Base-by-base conservation (phyloP, 805 yeast genomes). In the Jamesozyma rosinii region DNA sequence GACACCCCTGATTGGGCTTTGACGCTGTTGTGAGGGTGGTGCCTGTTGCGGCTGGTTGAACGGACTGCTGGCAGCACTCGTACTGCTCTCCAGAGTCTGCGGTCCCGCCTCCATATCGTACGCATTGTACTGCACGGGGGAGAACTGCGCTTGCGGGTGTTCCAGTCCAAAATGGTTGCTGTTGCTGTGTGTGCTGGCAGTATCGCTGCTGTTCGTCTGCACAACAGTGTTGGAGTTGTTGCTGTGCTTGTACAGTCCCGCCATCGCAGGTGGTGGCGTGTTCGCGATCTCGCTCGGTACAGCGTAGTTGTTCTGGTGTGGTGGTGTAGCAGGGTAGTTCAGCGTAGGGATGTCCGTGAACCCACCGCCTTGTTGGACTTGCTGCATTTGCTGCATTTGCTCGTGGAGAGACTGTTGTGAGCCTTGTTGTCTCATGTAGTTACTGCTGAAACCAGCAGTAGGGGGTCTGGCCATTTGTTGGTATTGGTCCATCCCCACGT, bases 361-460 rank as follows among this genome's bases (percentile, higher is more conserved):
- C 3, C 58, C 61, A 14, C 47, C 48, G n/a, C 45, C 38, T 18
- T 36, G 44, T n/a, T 41, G 34, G 13, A 44, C 33, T 14, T 33
- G 29, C 18, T 39, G 32, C 17, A 30, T 20, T 15, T 46, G 41
- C 38, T 55, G 56, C 18, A 51, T 36, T 20, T 51, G 55, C 5
- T 55, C 62, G 31, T 55, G 69, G 18, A 67, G 48, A 0, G 71
- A 67, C 35, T 59, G 69, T 15, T 65, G 68, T 0, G 71, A 67
- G 17, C 59, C 62, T 45, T 66, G 70, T 36, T 55, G 59, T 35
- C 57, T 58, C 61, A 64, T 56, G 43, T 66, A 66, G 39, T 59
- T 64, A 5, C 58, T 45, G 38, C 67, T 61, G 42, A 66, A 67
- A 39, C 54, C 61, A 1, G 64, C 63, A 4, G 58, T 53, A 1